phyloP scores from a whole-genome alignment of 2,329 filamentous ascomycete genomes.

The Colletotrichum tropicale region DNA sequence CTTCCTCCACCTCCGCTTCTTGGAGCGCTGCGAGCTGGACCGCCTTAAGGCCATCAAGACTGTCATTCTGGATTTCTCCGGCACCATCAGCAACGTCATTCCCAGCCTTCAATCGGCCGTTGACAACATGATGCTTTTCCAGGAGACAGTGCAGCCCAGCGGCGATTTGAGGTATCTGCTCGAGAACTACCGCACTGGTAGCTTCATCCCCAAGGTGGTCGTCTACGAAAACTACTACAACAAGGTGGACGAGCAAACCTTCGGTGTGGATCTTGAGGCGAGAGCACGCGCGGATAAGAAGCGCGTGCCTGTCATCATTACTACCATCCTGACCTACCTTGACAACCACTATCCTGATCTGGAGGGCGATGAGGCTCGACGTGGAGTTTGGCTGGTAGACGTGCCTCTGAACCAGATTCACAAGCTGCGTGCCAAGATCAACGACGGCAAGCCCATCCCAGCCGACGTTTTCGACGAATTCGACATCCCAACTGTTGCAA shows the following conservation, averaged over 20 bases:
- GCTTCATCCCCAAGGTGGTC: conserved; percentile 87
- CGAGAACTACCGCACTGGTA: conserved; percentile 95
- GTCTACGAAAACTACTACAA: conserved; percentile 99
- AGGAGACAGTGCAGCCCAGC: conserved; percentile 95
- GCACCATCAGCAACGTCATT: conserved; percentile 96
- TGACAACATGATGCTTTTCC: conserved; percentile 98
- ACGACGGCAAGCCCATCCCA: conserved; percentile 82
- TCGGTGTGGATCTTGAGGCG: conserved; percentile 97
- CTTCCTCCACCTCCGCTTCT: conserved; percentile 88
- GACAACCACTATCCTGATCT: conserved; percentile 97
- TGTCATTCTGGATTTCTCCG: conserved; percentile 96
- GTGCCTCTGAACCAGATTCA: conserved; percentile 87
- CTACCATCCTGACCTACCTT: conserved; percentile 90
- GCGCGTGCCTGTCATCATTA: conserved; percentile 90
- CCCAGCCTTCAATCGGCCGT: conserved; percentile 94
- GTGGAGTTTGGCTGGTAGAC: conserved; percentile 93
- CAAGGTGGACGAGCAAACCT: conserved; percentile 95
- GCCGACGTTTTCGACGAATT: conserved; percentile 82
- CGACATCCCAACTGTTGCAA: conserved; percentile 93
- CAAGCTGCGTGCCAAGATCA: conserved; percentile 80
- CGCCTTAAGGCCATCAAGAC: conserved; percentile 97
- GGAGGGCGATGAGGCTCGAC: conserved; percentile 91
- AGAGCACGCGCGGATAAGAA: conserved; percentile 93
- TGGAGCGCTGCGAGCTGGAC: conserved; percentile 96
- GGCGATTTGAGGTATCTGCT: conserved; percentile 92